Base-by-base conservation (phyloP, 805 yeast species). In the Metschnikowia lunata region DNA sequence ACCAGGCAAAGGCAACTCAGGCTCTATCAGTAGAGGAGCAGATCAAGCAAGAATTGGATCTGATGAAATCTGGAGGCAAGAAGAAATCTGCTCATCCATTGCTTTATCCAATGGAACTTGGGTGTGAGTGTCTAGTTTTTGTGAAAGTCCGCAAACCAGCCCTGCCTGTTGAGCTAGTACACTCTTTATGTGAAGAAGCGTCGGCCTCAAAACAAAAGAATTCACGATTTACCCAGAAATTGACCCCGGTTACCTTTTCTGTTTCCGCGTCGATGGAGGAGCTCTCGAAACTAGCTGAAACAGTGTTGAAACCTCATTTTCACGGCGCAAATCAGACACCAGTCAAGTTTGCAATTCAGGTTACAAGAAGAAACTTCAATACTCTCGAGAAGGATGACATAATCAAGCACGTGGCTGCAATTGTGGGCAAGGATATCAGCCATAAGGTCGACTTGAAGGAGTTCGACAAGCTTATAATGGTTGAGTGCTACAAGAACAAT, bases 401-500 rank as follows among this genome's bases (percentile, higher is more conserved):
- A 40, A 88, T 88, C 47, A 78, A 74, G 30, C 71, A 79, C 10
- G 75, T 90, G 8, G 96, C 95, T 4, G 79, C 75, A 28, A 65
- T 75, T 36, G 89, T 88, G 0, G 91, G 91, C 1, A 70, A 75
- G 37, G 82, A 79, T 6, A 76, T 78, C 49, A 83, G 82, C 2
- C 96, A 88, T 61, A 69, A 65, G 30, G 95, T 93, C 12, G 95
- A 89, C 60, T 74, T 93, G 61, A 86, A 87, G 56, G 66, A 79
- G 10, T 88, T 79, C 57, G 95, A 90, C 48, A 82, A 83, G 58
- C 68, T 93, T 54, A 78, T 93, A 38, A 59, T 91, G 41, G 85
- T 93, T 3, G 96, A 88, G 61, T 86, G 97, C 59, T 91, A 83
- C 67, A 91, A 90, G 67, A 85, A 80, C 50, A 85, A 86, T 49